Evolutionary conservation across 2,329 filamentous ascomycete species (phyloP), one percentile per base, ranked within the genome.

Genomic region (Alternaria hordeiaustralica): DNA sequence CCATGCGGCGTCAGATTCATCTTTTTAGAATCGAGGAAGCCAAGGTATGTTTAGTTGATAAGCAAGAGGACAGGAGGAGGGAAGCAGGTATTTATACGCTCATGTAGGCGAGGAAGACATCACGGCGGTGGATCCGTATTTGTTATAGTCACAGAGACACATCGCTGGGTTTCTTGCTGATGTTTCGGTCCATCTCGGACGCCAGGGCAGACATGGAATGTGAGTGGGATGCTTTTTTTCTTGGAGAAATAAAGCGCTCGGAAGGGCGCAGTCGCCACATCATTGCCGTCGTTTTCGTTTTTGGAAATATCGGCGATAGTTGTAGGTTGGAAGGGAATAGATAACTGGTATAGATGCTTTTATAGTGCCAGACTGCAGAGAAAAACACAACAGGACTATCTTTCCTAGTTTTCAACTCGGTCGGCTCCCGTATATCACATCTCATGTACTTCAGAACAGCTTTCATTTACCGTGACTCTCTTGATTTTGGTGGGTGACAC

Each of bases 241-340:
- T 36, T 36, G 33, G 2, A 36, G 13, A 36, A 2, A n/a, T n/a
- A 2, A n/a, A 36, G 33, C 7, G 15, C 15, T 9, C 13, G 1
- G 15, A n/a, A 36, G 33, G 15, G 15, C 30, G 13, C 30, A 15
- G 13, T 9, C 7, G 13, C 13, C 30, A 36, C 30, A 36, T 15
- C 3, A 7, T 30, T 28, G 5, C 26, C 3, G 12, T 13, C 23
- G 6, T 7, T 25, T 6, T 25, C 23, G 6, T 1, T 13, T 33
- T 33, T 33, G 30, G 6, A 8, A 15, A 33, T 0, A 33, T 15
- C 7, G 2, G 4, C 5, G 15, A 4, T n/a, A 8, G 33, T 4
- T 36, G 15, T n/a, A n/a, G 0, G 2, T 5, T 36, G 0, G 4
- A 15, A 2, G 4, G 15, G 1, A 5, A 9, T 4, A 15, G 0